Percentiles rank a stretch among this genome's conserved stretches.
Evolutionary conservation across 106 monocot species (phyloP).

Genomic region (Acorus calamus): DNA sequence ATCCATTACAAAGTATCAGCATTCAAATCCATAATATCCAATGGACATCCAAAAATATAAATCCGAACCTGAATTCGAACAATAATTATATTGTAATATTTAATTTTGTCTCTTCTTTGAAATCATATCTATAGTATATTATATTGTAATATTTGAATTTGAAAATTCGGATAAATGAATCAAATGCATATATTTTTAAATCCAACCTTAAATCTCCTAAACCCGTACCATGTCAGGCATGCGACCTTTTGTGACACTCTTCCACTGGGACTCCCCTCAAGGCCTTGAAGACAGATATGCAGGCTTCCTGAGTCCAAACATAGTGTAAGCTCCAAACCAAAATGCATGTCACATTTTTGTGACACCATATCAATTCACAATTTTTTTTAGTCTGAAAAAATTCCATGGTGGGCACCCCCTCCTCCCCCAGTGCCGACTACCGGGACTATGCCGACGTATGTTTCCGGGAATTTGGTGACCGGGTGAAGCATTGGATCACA

Average conservation of each 20-base stretch:
- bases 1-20: no score
- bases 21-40: no score
- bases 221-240: conserved; percentile 22
- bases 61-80: no score
- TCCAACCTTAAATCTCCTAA: background rate
- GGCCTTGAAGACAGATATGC: conserved; percentile 49
- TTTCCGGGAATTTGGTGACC: conserved; percentile 50
- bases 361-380: background rate
- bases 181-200: no score
- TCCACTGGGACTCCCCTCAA: conserved; percentile 72
- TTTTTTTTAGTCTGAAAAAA: background rate
- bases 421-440: conserved; percentile 33
- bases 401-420: background rate
- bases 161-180: no score
- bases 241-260: conserved; percentile 52
- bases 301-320: conserved; percentile 36
- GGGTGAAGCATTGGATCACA: conserved; percentile 74
- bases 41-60: no score
- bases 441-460: conserved; percentile 31
- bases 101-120: background rate
- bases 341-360: no score
- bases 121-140: no score
- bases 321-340: conserved; percentile 24
- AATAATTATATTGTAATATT: no score
- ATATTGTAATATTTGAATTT: no score